Conservation (phyloP, 108 stramenopile species). For the Mayamaea pseudoterrestris region DNA sequence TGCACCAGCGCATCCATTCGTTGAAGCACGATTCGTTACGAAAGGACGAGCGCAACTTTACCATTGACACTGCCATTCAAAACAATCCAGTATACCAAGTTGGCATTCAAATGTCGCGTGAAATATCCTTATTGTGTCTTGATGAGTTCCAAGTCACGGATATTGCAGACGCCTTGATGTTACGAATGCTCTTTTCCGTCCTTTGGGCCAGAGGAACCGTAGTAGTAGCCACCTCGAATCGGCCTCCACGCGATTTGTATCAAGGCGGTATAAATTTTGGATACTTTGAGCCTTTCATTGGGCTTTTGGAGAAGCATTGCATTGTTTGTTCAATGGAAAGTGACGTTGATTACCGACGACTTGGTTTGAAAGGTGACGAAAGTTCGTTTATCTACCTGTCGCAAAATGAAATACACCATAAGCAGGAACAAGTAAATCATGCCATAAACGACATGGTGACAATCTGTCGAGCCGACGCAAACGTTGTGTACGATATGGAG, state of each 20-base stretch:
- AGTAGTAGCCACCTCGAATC: constrained; percentile 93
- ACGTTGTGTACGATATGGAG: constrained; percentile 9
- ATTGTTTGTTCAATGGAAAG: constrained; percentile 58
- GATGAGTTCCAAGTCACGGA: constrained; percentile 99
- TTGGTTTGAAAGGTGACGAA: not conserved
- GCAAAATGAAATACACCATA: not conserved
- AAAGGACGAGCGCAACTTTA: constrained; percentile 45
- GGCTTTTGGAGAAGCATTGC: constrained; percentile 63
- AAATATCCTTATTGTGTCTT: constrained; percentile 83
- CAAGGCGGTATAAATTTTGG: constrained; percentile 90
- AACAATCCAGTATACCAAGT: constrained; percentile 63
- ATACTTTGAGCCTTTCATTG: constrained; percentile 92
- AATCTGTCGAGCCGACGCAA: not conserved
- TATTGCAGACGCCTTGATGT: constrained; percentile 90
- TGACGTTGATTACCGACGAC: constrained; percentile 39
- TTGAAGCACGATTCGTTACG: constrained; percentile 54
- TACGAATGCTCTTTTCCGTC: constrained; percentile 61
- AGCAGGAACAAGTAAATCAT: constrained; percentile 11
- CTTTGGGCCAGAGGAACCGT: constrained; percentile 63
- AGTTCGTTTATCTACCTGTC: not conserved
- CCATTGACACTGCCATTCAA: constrained; percentile 32
- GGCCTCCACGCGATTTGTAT: constrained; percentile 86
- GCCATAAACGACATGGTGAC: not conserved
- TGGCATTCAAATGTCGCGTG: constrained; percentile 36
- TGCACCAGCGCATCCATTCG: constrained; percentile 72